Base-by-base conservation (phyloP, 805 yeast species). In the Sugiyamaella qingdaonensis region DNA sequence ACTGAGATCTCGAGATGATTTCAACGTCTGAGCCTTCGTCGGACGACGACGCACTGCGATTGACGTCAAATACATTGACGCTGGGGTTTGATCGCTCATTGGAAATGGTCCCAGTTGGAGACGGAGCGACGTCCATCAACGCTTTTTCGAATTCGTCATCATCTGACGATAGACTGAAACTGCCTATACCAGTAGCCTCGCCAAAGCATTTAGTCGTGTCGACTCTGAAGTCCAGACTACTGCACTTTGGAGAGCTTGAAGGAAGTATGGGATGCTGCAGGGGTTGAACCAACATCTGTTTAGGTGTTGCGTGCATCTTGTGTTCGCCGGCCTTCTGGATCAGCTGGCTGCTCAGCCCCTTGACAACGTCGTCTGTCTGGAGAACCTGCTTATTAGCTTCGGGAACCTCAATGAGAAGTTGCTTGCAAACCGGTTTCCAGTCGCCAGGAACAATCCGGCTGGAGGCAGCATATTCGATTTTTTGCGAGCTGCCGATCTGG, bases 391-490 rank as follows among this genome's bases (percentile, higher is more conserved):
- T 69, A 63, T 86, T 88, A 54, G 85, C 92, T 16, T 79, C 80
- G 0, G 95, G 94, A 14, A 86, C 77, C 4, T 78, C 82, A 48
- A 92, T 83, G 16, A 71, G 70, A 51, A 71, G 68, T 62, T 81
- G 78, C 33, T 76, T 80, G 36, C 87, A 81, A n/a, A 63, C 64
- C 0, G 97, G 96, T 1, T 66, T 65, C 24, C 69, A 67, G 2
- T 71, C 72, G 0, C 64, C 56, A 0, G 97, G 97, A 1, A 92
- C 58, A 8, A 94, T 85, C 51, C 95, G 70, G 56, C 80, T 85
- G 79, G 69, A 36, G 74, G 60, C 21, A 69, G 74, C 29, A 79
- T 78, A 34, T 70, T 71, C 65, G 78, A 58, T 53, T 13, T 51
- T 41, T 19, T 45, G 49, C n/a, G 34, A 48, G 18, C 32, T 51